phyloP scores from a whole-genome alignment of 768 basidiomycete genomes.

The Kwoniella pini region DNA sequence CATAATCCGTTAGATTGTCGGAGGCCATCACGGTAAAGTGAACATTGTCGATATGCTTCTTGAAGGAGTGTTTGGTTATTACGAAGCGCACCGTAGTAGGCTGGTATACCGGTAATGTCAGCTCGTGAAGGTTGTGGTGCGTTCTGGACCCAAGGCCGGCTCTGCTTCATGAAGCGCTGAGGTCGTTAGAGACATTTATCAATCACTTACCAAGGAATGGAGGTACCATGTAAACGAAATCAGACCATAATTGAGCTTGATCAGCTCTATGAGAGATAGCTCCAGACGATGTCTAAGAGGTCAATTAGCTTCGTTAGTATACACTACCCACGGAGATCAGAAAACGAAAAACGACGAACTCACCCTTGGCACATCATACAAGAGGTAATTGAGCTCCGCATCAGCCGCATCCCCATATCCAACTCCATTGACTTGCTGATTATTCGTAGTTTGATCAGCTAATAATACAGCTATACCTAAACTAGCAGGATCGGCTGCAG shows the following conservation, averaged over 20 bases:
- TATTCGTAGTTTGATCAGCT: constrained; percentile 32
- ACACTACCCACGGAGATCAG: neutral
- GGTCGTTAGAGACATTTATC: no score
- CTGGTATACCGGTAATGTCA: neutral
- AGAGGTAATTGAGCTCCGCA: constrained; percentile 43
- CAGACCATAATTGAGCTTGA: constrained; percentile 53
- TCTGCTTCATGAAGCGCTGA: no score
- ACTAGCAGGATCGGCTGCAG: constrained; percentile 53
- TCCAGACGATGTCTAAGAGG: constrained; percentile 48
- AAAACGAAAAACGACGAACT: constrained; percentile 11
- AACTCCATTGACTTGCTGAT: constrained; percentile 40
- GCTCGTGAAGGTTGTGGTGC: no score
- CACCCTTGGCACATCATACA: constrained; percentile 49
- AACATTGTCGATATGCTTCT: constrained; percentile 57
- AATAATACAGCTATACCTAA: constrained; percentile 45
- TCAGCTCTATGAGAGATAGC: constrained; percentile 58
- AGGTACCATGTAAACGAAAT: constrained; percentile 57
- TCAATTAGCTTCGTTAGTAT: neutral
- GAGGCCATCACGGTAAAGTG: constrained; percentile 57
- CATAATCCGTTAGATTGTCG: constrained; percentile 53
- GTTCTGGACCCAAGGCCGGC: no score
- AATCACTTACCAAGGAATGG: constrained; percentile 55
- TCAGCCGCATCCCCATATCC: constrained; percentile 47
- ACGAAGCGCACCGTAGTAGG: constrained; percentile 56
- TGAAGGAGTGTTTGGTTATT: constrained; percentile 56